Evolutionary conservation across 176 grass and related monocot species (phyloP), one percentile per base, ranked within the genome.

Genomic region (Ensete glaucum): DNA sequence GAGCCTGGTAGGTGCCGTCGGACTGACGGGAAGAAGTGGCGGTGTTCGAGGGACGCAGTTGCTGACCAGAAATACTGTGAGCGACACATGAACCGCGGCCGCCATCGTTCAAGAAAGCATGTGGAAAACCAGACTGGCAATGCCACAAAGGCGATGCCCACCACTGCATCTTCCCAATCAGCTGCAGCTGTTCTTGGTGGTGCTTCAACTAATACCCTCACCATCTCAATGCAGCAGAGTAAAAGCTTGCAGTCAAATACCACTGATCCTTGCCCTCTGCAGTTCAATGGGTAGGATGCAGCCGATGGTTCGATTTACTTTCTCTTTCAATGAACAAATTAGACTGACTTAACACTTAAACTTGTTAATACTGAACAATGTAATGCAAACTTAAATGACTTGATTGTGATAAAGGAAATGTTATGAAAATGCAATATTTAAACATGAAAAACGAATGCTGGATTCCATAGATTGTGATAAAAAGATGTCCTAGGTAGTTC

Each of bases 21-120:
- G 65, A 99, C 96, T n/a, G 96, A 99, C 53, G 96, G 96, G 25
- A 99, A 99, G 84, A 99, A 99, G 74, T 99, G 96, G 96, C 88
- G 96, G 67, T 99, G 96, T 51, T 88, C 96, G 1, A 93, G 90
- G 83, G 87, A 89, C 50, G 91, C 91, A 19, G 78, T 95, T 80
- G 86, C 86, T 11, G 96, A 99, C 67, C 88, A 99, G 72, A 99
- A 95, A 74, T 99, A 99, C n/a, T 99, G 96, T 62, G 96, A 99
- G 83, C 83, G 91, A 50, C 96, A 99, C 83, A 91, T 99, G 88
- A 90, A 94, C 54, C 89, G 96, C n/a, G 92, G 90, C 81, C 91
- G 96, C 68, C 96, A 95, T 72, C 96, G 96, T 99, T 99, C 96
- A 99, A 99, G 96, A 99, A 99, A 99, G 96, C 96, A 86, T 99